phyloP scores from a whole-genome alignment of 495 filamentous ascomycete species.

The Aspergillus campestris region DNA sequence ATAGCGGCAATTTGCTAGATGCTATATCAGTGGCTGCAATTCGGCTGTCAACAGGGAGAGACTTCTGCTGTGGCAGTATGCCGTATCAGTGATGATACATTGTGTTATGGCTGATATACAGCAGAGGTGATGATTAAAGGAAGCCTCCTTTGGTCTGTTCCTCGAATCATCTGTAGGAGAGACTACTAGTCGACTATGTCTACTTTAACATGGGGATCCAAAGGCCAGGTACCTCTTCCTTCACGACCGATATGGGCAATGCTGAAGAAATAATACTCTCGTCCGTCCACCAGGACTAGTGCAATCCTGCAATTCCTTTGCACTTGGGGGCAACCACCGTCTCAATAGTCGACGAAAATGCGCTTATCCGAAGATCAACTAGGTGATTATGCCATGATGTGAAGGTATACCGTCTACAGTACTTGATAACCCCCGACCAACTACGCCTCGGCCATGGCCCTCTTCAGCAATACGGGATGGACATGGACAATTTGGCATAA shows the following conservation, averaged over 20 bases:
- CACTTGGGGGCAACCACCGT: constrained; percentile 5
- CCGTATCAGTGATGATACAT: too few species aligned
- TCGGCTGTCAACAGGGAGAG: too few species aligned
- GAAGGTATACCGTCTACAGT: constrained; percentile 54
- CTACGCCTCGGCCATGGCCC: constrained; percentile 54
- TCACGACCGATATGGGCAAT: constrained; percentile 1
- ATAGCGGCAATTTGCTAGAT: too few species aligned
- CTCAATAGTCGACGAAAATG: constrained; percentile 23
- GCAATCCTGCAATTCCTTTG: constrained; percentile 22
- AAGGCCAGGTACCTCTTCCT: too few species aligned
- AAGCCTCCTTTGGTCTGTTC: too few species aligned
- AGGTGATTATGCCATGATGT: constrained; percentile 33
- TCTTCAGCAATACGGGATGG: constrained; percentile 28
- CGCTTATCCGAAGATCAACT: constrained; percentile 33
- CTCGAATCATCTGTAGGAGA: too few species aligned
- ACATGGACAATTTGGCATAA: constrained; percentile 33
- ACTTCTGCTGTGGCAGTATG: too few species aligned
- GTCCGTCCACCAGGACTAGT: constrained; percentile 15
- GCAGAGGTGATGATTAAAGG: too few species aligned
- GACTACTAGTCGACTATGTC: too few species aligned
- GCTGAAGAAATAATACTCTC: constrained; percentile 9
- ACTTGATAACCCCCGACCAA: constrained; percentile 35
- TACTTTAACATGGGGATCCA: too few species aligned
- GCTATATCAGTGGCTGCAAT: too few species aligned
- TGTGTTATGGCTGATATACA: too few species aligned